Conservation (phyloP, 2,329 filamentous ascomycete genomes). For the Microdochium paspali region DNA sequence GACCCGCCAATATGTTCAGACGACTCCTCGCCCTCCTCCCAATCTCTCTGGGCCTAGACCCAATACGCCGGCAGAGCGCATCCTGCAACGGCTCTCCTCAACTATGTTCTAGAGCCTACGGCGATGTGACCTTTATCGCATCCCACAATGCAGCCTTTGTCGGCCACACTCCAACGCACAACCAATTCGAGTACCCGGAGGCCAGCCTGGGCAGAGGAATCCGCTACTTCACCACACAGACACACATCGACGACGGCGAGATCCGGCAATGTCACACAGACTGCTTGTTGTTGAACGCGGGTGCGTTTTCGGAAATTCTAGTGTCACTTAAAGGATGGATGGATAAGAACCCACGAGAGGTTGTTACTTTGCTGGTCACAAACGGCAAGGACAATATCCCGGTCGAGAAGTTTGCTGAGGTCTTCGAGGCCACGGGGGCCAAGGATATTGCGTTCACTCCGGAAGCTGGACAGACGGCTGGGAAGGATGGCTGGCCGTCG, state of each 20-base stretch:
- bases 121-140: conserved; percentile 51
- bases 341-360: conserved; percentile 46
- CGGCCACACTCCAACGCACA: conserved; percentile 40
- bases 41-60: too few relatives aligned
- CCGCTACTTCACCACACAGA: conserved; percentile 55
- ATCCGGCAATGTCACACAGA: conserved; percentile 57
- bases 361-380: conserved; percentile 53
- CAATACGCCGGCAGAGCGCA: too few relatives aligned
- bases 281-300: conserved; percentile 50
- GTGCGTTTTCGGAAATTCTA: conserved; percentile 46
- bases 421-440: conserved; percentile 46
- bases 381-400: conserved; percentile 46
- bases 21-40: too few relatives aligned
- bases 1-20: too few relatives aligned
- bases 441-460: conserved; percentile 47
- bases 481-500: conserved; percentile 57
- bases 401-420: conserved; percentile 41
- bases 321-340: conserved; percentile 50
- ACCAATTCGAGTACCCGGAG: conserved; percentile 50
- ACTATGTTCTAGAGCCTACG: conserved; percentile 48
- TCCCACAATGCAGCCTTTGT: conserved; percentile 59
- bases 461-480: conserved; percentile 19
- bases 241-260: conserved; percentile 39
- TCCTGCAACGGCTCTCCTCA: conserved; percentile 48
- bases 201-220: conserved; percentile 52